Evolutionary conservation across 495 filamentous ascomycete species (phyloP).

Genomic region (Talaromyces proteolyticus): DNA sequence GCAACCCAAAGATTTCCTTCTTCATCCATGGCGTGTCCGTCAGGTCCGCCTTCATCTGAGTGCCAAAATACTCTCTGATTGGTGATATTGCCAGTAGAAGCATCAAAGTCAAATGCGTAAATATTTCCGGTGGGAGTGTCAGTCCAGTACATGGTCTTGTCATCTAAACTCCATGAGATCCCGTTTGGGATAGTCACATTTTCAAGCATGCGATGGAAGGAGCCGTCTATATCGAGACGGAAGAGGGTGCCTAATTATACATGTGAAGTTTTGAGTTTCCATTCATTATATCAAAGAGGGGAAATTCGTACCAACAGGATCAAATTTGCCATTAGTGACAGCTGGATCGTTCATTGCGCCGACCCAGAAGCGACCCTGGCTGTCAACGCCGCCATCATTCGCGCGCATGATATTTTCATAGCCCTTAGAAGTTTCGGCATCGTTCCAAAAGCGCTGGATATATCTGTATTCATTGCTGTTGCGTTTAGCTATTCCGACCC

Average conservation of each 20-base stretch:
- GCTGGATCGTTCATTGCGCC: constrained; percentile 78
- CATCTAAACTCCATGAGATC: constrained; percentile 64
- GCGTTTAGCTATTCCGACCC: constrained; percentile 3
- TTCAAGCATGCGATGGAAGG: constrained; percentile 52
- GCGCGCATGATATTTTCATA: constrained; percentile 44
- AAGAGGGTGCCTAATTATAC: constrained; percentile 51
- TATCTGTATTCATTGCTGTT: constrained; percentile 3
- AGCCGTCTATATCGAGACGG: constrained; percentile 56
- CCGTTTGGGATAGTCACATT: constrained; percentile 81
- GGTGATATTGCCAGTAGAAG: constrained; percentile 51
- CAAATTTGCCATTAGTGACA: constrained; percentile 9
- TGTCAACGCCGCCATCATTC: constrained; percentile 83
- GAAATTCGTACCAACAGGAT: constrained; percentile 2
- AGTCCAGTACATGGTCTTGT: constrained; percentile 77
- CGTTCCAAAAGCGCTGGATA: constrained; percentile 4
- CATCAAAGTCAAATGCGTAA: constrained; percentile 69
- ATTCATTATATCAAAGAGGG: neutral
- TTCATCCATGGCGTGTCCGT: constrained; percentile 69
- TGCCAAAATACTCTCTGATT: constrained; percentile 66
- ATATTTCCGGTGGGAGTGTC: constrained; percentile 71
- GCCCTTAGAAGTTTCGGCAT: constrained; percentile 1
- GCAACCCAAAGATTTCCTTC: constrained; percentile 73
- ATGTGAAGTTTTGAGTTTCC: constrained; percentile 23
- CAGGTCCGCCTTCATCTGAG: constrained; percentile 38
- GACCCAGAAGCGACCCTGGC: constrained; percentile 78